phyloP scores from a whole-genome alignment of 2,329 filamentous ascomycete species.

The Hymenoscyphus fraxineus region DNA sequence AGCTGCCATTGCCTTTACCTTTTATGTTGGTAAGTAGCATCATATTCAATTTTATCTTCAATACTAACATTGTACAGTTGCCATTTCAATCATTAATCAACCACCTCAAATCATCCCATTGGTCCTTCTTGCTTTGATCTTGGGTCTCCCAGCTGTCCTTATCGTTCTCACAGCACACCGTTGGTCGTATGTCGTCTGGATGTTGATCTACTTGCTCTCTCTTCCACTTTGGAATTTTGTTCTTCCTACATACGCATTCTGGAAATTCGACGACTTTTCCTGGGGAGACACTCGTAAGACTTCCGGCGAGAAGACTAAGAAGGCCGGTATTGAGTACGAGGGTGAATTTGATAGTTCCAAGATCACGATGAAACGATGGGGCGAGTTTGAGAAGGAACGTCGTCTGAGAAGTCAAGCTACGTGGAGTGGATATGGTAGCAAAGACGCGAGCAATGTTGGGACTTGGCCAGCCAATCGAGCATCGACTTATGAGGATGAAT shows the following conservation, averaged over 20 bases:
- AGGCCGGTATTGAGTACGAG: slow-evolving; percentile 80
- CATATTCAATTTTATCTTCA: background rate
- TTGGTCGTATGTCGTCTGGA: slow-evolving; percentile 90
- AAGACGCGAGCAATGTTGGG: slow-evolving; percentile 20
- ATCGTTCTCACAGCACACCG: slow-evolving; percentile 93
- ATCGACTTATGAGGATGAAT: slow-evolving; percentile 27
- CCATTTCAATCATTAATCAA: slow-evolving; percentile 75
- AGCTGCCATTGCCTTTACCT: slow-evolving; percentile 92
- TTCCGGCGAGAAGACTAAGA: slow-evolving; percentile 82
- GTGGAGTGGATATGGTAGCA: slow-evolving; percentile 22
- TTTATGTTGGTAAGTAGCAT: slow-evolving; percentile 78
- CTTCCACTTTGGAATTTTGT: slow-evolving; percentile 98
- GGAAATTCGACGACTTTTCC: slow-evolving; percentile 99
- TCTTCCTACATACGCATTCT: slow-evolving; percentile 89
- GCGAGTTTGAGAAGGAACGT: slow-evolving; percentile 81
- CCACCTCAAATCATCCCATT: slow-evolving; percentile 86
- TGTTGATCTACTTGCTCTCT: slow-evolving; percentile 91
- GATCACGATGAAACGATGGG: slow-evolving; percentile 99
- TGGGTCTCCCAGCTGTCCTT: slow-evolving; percentile 87
- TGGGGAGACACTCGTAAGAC: slow-evolving; percentile 99
- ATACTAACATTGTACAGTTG: slow-evolving; percentile 49
- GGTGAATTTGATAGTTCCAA: slow-evolving; percentile 98
- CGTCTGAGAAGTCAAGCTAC: slow-evolving; percentile 24
- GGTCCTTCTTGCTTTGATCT: slow-evolving; percentile 80
- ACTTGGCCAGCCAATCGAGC: slow-evolving; percentile 13